Evolutionary conservation across 2,329 filamentous ascomycete genomes (phyloP), one percentile per base, ranked within the genome.

Genomic region (Aureobasidium pullulans): DNA sequence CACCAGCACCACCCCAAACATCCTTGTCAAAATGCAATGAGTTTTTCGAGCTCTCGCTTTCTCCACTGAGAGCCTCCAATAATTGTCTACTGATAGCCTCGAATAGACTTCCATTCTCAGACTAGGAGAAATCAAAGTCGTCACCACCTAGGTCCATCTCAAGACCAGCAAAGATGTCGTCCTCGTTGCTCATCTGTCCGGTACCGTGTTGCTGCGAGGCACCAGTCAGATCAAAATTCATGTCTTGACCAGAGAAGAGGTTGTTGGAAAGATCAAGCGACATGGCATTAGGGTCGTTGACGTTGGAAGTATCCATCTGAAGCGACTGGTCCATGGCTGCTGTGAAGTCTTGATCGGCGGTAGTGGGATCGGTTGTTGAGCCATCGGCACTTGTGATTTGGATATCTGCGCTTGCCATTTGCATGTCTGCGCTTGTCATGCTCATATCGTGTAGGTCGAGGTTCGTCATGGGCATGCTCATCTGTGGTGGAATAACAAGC

Each of bases 401-500:
- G 29, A 59, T 43, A 7, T 52, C 47, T 13, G 46, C 37, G 23
- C 34, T 31, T n/a, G 47, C 31, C 3, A 39, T 42, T 19, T 47
- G 36, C 43, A 57, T 43, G 11, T 57, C 50, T 34, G 47, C 58
- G 11, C 52, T 48, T 28, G 57, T 36, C 9, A 72, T 61, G 16
- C 69, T 69, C 11, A 73, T 65, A 9, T 69, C 70, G 54, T 70
- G 67, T 64, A 73, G 68, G 10, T 66, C 64, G 4, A 69, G 63
- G 19, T 66, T 63, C 11, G 65, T 44, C 48, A 67, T 54, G 11
- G 62, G 61, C 47, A 71, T 65, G 10, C 63, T 59, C 10, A 67
- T 62, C 32, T 88, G 79, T 67, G 87, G 85, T n/a, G 81, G 79
- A 70, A 89, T 85, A 10, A 89, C 84, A 32, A 68, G 63, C 47